These are phyloP conservation scores for Arachis monticola DNA, from an alignment of 331 rosid genomes.

Conservation along the genomic window DNA sequence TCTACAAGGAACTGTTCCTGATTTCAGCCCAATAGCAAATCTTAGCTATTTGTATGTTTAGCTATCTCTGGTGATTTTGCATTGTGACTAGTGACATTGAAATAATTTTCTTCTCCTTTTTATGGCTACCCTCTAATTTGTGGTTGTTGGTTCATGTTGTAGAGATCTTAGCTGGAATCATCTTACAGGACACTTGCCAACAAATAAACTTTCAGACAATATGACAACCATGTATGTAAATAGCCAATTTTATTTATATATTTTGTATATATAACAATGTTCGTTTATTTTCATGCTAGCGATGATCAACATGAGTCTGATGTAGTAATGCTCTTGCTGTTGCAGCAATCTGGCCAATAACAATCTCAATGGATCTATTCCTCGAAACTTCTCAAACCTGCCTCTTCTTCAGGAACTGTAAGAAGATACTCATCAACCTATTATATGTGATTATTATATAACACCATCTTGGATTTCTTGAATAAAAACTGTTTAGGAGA, in stretches of 20 bases:
- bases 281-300: constrained; percentile 14
- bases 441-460: constrained; percentile 5
- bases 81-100: constrained; percentile 9
- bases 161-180: constrained; percentile 86
- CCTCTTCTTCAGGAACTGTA: constrained; percentile 76
- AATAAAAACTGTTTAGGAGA: constrained; percentile 7
- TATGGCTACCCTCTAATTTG: constrained; percentile 23
- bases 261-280: constrained; percentile 33
- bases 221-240: constrained; percentile 76
- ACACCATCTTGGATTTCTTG: constrained; percentile 5
- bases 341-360: constrained; percentile 78
- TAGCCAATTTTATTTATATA: constrained; percentile 28
- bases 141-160: constrained; percentile 39
- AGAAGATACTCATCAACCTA: constrained; percentile 46
- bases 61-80: constrained; percentile 25
- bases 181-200: constrained; percentile 62
- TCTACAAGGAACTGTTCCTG: constrained; percentile 76
- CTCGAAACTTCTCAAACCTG: constrained; percentile 54
- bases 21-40: constrained; percentile 56
- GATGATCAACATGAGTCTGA: constrained; percentile 11
- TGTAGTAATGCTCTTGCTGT: constrained; percentile 16
- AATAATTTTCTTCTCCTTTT: constrained; percentile 5
- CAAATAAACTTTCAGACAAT: constrained; percentile 52
- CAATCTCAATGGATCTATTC: constrained; percentile 66
- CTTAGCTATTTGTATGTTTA: constrained; percentile 76